phyloP scores from a whole-genome alignment of 1,284 basidiomycete genomes.

The Trametes hirsuta region DNA sequence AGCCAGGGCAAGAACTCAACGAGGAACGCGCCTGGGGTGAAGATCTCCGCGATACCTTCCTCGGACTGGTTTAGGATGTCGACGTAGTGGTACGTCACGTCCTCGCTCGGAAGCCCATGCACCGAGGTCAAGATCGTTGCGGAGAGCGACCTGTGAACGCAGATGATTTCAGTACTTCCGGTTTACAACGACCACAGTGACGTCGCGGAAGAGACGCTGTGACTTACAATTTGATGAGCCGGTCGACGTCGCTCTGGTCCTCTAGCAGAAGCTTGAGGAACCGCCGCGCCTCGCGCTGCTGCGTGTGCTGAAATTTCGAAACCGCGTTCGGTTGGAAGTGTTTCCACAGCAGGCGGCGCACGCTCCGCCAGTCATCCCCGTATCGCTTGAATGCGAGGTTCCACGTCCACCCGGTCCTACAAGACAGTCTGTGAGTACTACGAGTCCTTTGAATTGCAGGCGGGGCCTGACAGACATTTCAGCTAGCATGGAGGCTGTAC shows the following conservation, averaged over 20 bases:
- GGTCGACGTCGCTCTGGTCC: constrained; percentile 21
- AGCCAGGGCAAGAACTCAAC: constrained; percentile 5
- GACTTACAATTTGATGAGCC: constrained; percentile 6
- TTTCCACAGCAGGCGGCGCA: constrained; percentile 43
- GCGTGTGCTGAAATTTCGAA: constrained; percentile 20
- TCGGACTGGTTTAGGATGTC: constrained; percentile 33
- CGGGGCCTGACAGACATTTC: neutral
- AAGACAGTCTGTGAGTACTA: neutral
- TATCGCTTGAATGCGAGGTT: constrained; percentile 63
- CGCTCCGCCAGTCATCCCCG: constrained; percentile 61
- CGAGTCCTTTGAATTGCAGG: neutral
- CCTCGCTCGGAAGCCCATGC: constrained; percentile 1
- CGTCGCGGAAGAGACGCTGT: too few species aligned
- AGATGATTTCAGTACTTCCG: neutral
- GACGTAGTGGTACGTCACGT: constrained; percentile 29
- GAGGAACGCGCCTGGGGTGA: constrained; percentile 33
- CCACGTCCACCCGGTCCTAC: constrained; percentile 68
- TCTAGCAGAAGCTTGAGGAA: constrained; percentile 24
- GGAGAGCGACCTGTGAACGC: neutral
- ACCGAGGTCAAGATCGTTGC: neutral
- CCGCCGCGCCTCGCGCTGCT: constrained; percentile 25
- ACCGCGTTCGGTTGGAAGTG: constrained; percentile 18
- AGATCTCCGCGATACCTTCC: constrained; percentile 27
- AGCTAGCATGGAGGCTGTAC: neutral
- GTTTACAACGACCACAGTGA: too few species aligned